Conservation (phyloP, 2,329 filamentous ascomycete genomes). For the Periglandula ipomoeae region DNA sequence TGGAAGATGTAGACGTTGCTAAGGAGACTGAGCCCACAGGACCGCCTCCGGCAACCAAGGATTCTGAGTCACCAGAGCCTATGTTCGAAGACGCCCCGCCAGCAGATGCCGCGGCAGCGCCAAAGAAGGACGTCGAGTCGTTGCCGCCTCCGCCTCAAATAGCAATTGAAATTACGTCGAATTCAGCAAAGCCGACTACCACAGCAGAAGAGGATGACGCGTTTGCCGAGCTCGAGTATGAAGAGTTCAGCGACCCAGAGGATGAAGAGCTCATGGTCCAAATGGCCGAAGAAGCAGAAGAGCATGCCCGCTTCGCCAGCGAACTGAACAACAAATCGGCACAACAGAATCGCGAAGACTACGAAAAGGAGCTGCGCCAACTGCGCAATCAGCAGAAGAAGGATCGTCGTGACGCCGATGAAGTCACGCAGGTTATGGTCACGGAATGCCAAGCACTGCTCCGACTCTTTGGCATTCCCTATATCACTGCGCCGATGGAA, state of each 20-base stretch:
- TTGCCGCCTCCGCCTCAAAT: neutral
- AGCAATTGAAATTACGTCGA: neutral
- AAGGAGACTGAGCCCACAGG: neutral
- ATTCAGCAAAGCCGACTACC: neutral
- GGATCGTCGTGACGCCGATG: constrained; percentile 89
- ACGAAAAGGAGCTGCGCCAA: constrained; percentile 78
- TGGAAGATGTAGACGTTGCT: neutral
- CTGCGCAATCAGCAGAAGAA: constrained; percentile 93
- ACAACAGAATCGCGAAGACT: constrained; percentile 63
- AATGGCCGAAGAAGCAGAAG: constrained; percentile 82
- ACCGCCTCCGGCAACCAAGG: constrained; percentile 2
- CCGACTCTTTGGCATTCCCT: constrained; percentile 84
- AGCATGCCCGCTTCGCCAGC: constrained; percentile 87
- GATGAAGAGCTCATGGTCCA: constrained; percentile 83
- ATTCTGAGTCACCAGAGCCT: constrained; percentile 25
- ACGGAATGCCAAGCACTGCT: constrained; percentile 89
- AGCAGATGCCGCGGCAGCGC: constrained; percentile 9
- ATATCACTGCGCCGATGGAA: constrained; percentile 97
- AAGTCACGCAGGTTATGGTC: constrained; percentile 94
- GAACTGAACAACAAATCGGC: constrained; percentile 70
- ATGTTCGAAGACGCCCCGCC: constrained; percentile 27
- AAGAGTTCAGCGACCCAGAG: constrained; percentile 75
- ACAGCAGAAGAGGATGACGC: constrained; percentile 28
- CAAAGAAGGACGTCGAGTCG: neutral
- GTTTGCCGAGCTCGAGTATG: constrained; percentile 55